Base-by-base conservation (phyloP, 2,329 filamentous ascomycete genomes). In the Arthroderma sp. region DNA sequence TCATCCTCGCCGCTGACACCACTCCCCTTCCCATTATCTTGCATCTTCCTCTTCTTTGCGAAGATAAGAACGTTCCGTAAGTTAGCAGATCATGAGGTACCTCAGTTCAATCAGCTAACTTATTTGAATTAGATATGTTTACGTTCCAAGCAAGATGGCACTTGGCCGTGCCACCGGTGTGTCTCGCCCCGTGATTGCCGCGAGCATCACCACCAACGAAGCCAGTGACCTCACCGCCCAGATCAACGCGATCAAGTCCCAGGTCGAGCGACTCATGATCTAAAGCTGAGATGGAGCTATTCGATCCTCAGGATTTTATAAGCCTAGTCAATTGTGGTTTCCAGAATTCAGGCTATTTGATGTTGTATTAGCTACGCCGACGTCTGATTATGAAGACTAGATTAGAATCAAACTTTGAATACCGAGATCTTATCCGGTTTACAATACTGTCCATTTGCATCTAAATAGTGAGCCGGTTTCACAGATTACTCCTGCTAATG, bases 241-340 rank as follows among this genome's bases (percentile, higher is more conserved):
- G 74, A 95, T 96, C 66, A 77, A 83, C 57, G 75, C 80, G 53
- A 74, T 95, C 60, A 93, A 89, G 74, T 85, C 93, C 69, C 93
- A 94, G 79, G 85, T 96, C 45, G 89, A 96, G 76, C 78, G 88
- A 58, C 76, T 95, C 55, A 87, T 89, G 73, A 94, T 95, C 70
- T 95, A 82, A 77, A 22, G 8, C 8, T n/a, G 5, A 4, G 29
- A 32, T 9, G 10, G 15, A 22, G 15, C 15, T 22, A 22, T 22
- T 22, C 15, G 15, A 22, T 22, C 1, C 15, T 22, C 15, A 22
- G 15, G 15, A 22, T 22, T 3, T 22, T 22, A 22, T 22, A 22
- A 3, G 15, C 15, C 15, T 22, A 22, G 15, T 22, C 15, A 22
- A 22, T 22, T 22, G 15, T 22, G 15, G 15, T 22, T 22, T 22